phyloP scores from a whole-genome alignment of 148 eudicot genomes.

The Fagopyrum homotropicum region DNA sequence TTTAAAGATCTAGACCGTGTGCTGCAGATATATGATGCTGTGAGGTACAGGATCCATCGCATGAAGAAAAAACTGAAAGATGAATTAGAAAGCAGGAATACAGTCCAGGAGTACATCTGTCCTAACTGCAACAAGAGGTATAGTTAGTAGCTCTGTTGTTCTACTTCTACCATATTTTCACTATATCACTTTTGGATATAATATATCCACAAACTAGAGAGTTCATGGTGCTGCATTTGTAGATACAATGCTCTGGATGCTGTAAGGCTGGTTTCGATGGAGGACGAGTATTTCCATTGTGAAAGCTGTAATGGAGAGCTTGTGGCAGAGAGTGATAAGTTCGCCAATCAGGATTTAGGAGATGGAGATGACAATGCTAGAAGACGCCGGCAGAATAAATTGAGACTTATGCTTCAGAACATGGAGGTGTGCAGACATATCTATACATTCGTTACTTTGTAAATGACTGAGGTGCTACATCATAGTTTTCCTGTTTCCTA shows the following conservation, averaged over 20 bases:
- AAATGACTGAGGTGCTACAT: not conserved
- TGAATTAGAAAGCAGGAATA: constrained; percentile 89
- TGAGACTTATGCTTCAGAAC: constrained; percentile 69
- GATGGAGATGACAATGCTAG: constrained; percentile 97
- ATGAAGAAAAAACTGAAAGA: constrained; percentile 94
- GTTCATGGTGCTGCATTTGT: constrained; percentile 22
- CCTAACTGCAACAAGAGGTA: constrained; percentile 88
- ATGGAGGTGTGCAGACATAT: constrained; percentile 60
- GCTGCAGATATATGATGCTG: constrained; percentile 89
- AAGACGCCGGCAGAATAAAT: constrained; percentile 78
- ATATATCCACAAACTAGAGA: constrained; percentile 15
- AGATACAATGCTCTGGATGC: constrained; percentile 98
- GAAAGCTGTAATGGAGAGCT: constrained; percentile 88
- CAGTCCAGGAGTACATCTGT: constrained; percentile 87
- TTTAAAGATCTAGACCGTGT: not conserved
- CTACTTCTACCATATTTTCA: not conserved
- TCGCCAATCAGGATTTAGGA: constrained; percentile 81
- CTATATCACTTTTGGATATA: constrained; percentile 13
- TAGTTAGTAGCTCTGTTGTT: not conserved
- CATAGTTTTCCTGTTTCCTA: not conserved
- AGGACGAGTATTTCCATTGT: constrained; percentile 83
- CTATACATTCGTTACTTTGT: not conserved
- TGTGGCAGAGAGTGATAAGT: constrained; percentile 87
- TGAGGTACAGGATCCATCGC: constrained; percentile 87
- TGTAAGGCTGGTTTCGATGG: constrained; percentile 65